Percentiles rank a stretch among this genome's conserved stretches.
Evolutionary conservation across 495 filamentous ascomycete genomes (phyloP).

Genomic region (Lentithecium fluviatile): DNA sequence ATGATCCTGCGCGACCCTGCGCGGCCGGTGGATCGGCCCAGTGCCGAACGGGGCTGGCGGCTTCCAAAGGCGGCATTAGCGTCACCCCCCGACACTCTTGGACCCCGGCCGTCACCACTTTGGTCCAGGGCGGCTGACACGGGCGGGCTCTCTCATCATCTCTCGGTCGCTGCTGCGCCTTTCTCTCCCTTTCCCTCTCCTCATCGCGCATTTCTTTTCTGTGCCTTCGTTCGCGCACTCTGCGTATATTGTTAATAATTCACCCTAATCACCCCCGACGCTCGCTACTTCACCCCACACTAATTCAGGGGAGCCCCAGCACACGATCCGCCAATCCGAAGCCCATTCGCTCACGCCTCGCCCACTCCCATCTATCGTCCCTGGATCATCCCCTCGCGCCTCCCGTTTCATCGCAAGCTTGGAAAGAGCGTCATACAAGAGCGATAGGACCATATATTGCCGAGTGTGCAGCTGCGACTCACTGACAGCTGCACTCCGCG

Average conservation of each 20-base stretch:
- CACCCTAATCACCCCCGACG: conserved; percentile 7
- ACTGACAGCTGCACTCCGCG: conserved; percentile 23
- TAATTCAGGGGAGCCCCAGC: conserved; percentile 26
- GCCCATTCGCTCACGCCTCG: background rate
- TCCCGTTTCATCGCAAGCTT: conserved; percentile 32
- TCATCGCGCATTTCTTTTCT: conserved; percentile 9
- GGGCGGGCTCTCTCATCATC: background rate
- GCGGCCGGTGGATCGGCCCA: too few species aligned
- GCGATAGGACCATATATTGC: conserved; percentile 1
- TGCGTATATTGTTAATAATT: conserved; percentile 23
- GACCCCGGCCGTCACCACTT: background rate
- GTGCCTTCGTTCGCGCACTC: conserved; percentile 6
- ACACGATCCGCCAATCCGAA: background rate
- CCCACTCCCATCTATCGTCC: background rate
- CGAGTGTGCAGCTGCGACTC: background rate
- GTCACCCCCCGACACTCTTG: background rate
- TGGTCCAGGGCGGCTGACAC: conserved; percentile 17
- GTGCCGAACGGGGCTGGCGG: background rate
- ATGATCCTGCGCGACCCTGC: too few species aligned
- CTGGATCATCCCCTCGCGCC: conserved; percentile 11
- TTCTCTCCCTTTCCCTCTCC: background rate
- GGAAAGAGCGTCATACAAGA: conserved; percentile 1
- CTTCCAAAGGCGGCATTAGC: background rate
- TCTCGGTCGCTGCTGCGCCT: conserved; percentile 2
- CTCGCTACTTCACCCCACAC: conserved; percentile 19